These are phyloP conservation scores for Pseudoperonospora humuli DNA, from an alignment of 352 stramenopile species.

Conservation along the genomic window DNA sequence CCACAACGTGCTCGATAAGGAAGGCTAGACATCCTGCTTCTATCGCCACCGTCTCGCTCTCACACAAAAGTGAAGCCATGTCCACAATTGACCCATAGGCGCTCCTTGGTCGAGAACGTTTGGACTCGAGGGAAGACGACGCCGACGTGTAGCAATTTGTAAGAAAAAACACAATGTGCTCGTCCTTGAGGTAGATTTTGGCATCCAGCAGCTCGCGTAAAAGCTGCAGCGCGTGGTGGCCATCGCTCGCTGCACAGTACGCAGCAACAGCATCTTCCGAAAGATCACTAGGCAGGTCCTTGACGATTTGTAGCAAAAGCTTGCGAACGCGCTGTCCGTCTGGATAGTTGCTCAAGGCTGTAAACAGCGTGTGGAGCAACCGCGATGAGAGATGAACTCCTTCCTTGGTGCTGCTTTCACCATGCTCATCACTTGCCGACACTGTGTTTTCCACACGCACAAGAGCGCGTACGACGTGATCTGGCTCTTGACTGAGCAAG, in stretches of 20 bases:
- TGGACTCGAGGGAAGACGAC: conserved; percentile 5
- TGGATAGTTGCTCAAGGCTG: conserved; percentile 25
- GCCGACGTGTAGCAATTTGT: conserved; percentile 33
- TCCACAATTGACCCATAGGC: conserved; percentile 18
- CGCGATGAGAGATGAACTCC: conserved; percentile 29
- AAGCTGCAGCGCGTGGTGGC: conserved; percentile 26
- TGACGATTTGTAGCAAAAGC: conserved; percentile 39
- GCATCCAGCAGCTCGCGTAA: conserved; percentile 28
- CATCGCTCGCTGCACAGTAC: conserved; percentile 41
- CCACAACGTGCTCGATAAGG: conserved; percentile 36
- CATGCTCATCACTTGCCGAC: conserved; percentile 1
- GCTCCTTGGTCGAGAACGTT: conserved; percentile 22
- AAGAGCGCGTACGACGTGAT: conserved; percentile 29
- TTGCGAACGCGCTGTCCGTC: conserved; percentile 30
- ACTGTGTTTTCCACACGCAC: conserved; percentile 30
- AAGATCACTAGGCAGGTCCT: conserved; percentile 28
- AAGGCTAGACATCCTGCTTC: conserved; percentile 36
- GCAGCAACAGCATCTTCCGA: conserved; percentile 42
- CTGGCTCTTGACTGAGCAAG: conserved; percentile 27
- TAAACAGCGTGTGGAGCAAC: conserved; percentile 50
- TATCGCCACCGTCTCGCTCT: conserved; percentile 24
- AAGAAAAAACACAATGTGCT: conserved; percentile 58
- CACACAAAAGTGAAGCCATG: conserved; percentile 21
- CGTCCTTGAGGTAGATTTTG: conserved; percentile 34
- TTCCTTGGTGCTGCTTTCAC: not conserved